A percentile compares a stretch with the other conserved stretches of the same genome.
Evolutionary conservation across 1,284 basidiomycete genomes (phyloP).

Genomic region (Ustilago vetiveriae): DNA sequence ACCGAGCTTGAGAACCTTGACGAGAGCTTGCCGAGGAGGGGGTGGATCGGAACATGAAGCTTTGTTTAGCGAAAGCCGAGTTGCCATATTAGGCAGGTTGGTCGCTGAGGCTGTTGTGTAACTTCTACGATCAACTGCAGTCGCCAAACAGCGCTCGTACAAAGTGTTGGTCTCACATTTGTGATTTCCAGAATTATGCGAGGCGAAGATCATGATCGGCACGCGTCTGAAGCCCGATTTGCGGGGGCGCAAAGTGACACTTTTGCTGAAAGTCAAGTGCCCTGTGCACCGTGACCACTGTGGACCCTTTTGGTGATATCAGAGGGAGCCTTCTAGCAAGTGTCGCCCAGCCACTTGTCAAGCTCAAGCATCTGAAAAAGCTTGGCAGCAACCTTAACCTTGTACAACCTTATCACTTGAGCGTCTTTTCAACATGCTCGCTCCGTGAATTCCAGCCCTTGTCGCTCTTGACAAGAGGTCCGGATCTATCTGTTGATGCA

Average conservation of each 20-base stretch:
- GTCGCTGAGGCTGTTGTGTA: not conserved
- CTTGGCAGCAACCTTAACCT: too few relatives aligned
- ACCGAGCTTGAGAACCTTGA: too few relatives aligned
- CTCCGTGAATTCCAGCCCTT: too few relatives aligned
- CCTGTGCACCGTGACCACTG: too few relatives aligned
- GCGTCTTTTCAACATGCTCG: too few relatives aligned
- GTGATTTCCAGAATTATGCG: not conserved
- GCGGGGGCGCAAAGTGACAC: not conserved
- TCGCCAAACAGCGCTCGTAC: not conserved
- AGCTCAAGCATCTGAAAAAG: too few relatives aligned
- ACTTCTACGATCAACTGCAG: constrained; percentile 7
- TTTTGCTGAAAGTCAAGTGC: too few relatives aligned
- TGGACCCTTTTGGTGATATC: too few relatives aligned
- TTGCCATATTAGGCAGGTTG: not conserved
- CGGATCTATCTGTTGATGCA: too few relatives aligned
- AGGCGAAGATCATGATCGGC: constrained; percentile 1
- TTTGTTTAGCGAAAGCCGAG: constrained; percentile 1
- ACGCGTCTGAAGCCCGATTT: not conserved
- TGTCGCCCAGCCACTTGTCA: not conserved
- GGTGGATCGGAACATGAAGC: not conserved
- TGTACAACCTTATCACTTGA: too few relatives aligned
- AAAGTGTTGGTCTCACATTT: constrained; percentile 7
- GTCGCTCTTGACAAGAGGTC: too few relatives aligned
- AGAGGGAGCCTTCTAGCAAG: not conserved
- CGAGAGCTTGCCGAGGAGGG: not conserved